A percentile compares a stretch with the other conserved stretches of the same genome.
Evolutionary conservation across 176 grass and related monocot species (phyloP).

Genomic region (Oryza meyeriana): DNA sequence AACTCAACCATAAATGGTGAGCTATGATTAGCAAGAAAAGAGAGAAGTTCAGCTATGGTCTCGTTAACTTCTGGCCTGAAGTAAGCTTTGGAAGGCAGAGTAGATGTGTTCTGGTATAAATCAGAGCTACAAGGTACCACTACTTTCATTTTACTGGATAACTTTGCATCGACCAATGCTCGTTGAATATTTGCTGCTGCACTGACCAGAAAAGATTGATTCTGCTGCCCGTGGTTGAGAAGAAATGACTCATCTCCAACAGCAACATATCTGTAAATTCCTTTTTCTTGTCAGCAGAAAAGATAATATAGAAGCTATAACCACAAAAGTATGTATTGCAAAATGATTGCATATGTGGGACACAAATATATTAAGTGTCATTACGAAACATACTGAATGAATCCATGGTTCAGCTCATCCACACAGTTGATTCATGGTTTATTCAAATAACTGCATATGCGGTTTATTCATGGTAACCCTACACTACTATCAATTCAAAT

Average conservation of each 20-base stretch:
- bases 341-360: background rate
- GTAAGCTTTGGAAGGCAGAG: slow-evolving; percentile 59
- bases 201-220: slow-evolving; percentile 63
- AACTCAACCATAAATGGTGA: slow-evolving; percentile 85
- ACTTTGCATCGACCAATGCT: slow-evolving; percentile 60
- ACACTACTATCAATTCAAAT: slow-evolving; percentile 2
- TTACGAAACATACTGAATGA: background rate
- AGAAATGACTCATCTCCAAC: slow-evolving; percentile 90
- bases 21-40: slow-evolving; percentile 74
- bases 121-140: slow-evolving; percentile 76
- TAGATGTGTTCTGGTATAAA: slow-evolving; percentile 61
- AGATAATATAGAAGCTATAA: background rate
- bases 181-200: slow-evolving; percentile 72
- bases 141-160: slow-evolving; percentile 77
- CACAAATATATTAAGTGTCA: background rate
- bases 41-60: slow-evolving; percentile 78
- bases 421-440: too few species aligned
- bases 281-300: slow-evolving; percentile 16
- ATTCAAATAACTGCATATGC: too few species aligned
- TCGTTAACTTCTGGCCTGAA: slow-evolving; percentile 88
- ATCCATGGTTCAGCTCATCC: background rate
- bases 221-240: slow-evolving; percentile 55
- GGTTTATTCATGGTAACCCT: background rate
- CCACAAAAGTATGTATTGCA: background rate
- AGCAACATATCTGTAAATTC: slow-evolving; percentile 67